phyloP scores from a whole-genome alignment of 352 stramenopile species.

The Phytophthora europaea region DNA sequence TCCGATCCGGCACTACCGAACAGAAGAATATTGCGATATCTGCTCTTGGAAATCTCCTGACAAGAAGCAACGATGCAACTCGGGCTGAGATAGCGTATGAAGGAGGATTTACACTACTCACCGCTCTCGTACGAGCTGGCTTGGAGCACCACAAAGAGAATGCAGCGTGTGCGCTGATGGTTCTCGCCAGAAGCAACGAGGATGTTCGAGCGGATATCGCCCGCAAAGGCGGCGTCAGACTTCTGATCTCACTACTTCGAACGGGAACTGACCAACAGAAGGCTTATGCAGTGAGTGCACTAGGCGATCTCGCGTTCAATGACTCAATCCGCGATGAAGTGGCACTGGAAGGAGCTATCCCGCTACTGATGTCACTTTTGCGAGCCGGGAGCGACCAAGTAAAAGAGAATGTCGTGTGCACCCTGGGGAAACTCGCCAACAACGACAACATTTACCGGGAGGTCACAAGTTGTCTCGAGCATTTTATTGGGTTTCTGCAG shows the following conservation, averaged over 20 bases:
- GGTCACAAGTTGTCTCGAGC: background rate
- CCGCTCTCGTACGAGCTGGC: background rate
- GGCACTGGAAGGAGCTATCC: background rate
- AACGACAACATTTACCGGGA: background rate
- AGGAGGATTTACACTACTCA: background rate
- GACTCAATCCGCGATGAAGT: background rate
- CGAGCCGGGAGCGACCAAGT: background rate
- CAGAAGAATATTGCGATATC: background rate
- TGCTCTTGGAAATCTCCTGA: slow-evolving; percentile 1
- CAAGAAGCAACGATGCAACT: background rate
- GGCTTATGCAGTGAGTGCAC: background rate
- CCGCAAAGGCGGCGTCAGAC: background rate
- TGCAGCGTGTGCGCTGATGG: background rate
- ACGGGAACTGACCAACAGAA: background rate
- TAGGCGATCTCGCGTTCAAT: background rate
- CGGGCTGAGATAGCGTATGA: background rate
- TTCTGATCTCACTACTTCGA: background rate
- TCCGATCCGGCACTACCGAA: background rate
- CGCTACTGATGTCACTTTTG: background rate
- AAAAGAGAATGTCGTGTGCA: background rate
- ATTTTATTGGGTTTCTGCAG: background rate
- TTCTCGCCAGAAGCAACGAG: background rate
- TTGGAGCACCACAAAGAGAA: slow-evolving; percentile 2
- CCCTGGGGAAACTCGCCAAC: background rate
- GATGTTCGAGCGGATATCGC: background rate